A percentile compares a stretch with the other conserved stretches of the same genome.
Evolutionary conservation across 805 yeast species (phyloP).

Genomic region (Candida rishiriensis): DNA sequence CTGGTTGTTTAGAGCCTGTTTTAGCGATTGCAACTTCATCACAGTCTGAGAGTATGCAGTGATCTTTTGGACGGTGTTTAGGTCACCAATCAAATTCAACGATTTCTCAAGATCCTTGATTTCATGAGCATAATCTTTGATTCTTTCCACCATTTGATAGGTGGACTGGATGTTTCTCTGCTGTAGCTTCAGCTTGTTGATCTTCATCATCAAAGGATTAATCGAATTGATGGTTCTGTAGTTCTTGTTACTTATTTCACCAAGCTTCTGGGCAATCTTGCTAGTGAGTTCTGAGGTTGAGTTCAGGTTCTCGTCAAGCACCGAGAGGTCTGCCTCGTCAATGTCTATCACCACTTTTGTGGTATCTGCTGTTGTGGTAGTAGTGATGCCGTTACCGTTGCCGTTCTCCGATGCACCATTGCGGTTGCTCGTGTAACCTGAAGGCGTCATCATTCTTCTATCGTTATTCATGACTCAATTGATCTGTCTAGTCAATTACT

Average conservation of each 20-base stretch:
- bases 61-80: slow-evolving; percentile 34
- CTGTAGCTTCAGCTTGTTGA: slow-evolving; percentile 49
- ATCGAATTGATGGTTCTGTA: slow-evolving; percentile 56
- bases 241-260: slow-evolving; percentile 48
- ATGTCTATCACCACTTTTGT: slow-evolving; percentile 39
- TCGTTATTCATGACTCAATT: no score
- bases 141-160: slow-evolving; percentile 40
- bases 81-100: slow-evolving; percentile 25
- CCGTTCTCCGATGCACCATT: no score
- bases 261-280: slow-evolving; percentile 52
- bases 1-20: slow-evolving; percentile 9
- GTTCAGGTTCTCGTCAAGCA: slow-evolving; percentile 67
- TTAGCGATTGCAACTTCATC: slow-evolving; percentile 32
- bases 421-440: no score
- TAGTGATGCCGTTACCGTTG: no score
- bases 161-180: slow-evolving; percentile 57
- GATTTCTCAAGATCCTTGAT: slow-evolving; percentile 31
- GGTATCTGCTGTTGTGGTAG: no score
- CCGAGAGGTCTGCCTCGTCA: slow-evolving; percentile 81
- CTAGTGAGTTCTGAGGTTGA: slow-evolving; percentile 53
- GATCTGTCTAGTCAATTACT: no score
- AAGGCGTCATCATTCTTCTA: no score
- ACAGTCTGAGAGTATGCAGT: slow-evolving; percentile 34
- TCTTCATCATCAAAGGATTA: slow-evolving; percentile 65
- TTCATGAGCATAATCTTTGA: slow-evolving; percentile 43